Evolutionary conservation across 1,284 basidiomycete species (phyloP), one percentile per base, ranked within the genome.

Genomic region (Pulchroboletus neoregius): DNA sequence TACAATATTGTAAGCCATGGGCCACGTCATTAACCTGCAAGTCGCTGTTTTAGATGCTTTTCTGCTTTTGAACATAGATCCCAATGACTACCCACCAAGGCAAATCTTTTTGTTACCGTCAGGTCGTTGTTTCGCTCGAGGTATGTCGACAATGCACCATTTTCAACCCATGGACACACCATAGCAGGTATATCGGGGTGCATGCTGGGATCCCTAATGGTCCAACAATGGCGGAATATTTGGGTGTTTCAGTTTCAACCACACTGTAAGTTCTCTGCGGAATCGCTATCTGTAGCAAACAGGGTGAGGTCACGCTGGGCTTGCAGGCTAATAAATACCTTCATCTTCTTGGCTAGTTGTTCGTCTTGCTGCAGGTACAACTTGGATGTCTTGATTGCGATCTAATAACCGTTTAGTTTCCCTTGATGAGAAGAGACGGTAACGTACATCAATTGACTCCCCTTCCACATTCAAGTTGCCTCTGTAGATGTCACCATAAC

Each of bases 141-240:
- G 39, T 32, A 40, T 18, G 6, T 40, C n/a, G 39, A 23, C 13
- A 40, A n/a, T 40, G 42, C 32, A 15, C 33, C 30, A 5, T 43
- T 34, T 34, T 43, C 33, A 8, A 35, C 13, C 33, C 33, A 43
- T 10, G 42, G 42, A 18, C 42, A 40, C 18, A 43, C 42, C 42
- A 43, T 35, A 11, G 24, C 42, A 3, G 42, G 42, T 43, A 43
- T 27, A 9, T 35, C 32, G 4, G 33, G 42, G 10, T 32, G 15
- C 10, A 15, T 22, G 9, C 6, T 20, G 8, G 24, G 11, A 13
- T 43, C 42, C 13, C 16, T 26, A 20, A 43, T 28, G 13, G 18
- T 43, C 12, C 42, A 43, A 5, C n/a, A 43, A 35, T 15, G 42
- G 42, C 33, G 36, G 18, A 7, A 39, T 15, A 4, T 39, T 39